Percentiles rank a stretch among this genome's conserved stretches.
These are phyloP conservation scores for Hydrangea macrophylla DNA, from an alignment of 148 eudicot species.

Conservation along the genomic window DNA sequence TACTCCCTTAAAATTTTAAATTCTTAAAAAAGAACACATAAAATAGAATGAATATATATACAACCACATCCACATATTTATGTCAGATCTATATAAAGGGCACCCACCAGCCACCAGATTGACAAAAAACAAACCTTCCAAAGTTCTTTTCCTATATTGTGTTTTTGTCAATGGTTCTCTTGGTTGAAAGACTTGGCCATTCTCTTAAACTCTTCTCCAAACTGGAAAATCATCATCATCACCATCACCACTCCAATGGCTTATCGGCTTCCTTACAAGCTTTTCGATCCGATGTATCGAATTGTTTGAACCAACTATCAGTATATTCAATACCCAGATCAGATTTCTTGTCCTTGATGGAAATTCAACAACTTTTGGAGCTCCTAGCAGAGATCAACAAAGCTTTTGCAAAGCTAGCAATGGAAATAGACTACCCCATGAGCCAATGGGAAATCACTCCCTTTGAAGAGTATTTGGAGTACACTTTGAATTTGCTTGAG, in stretches of 20 bases:
- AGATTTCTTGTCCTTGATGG: constrained; percentile 29
- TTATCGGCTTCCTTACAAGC: constrained; percentile 28
- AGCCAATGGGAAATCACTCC: constrained; percentile 41
- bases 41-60: too few relatives aligned
- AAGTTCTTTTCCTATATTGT: not conserved
- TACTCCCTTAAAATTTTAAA: too few relatives aligned
- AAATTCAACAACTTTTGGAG: constrained; percentile 35
- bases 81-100: not conserved
- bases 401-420: constrained; percentile 51
- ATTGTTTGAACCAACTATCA: constrained; percentile 22
- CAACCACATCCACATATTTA: not conserved
- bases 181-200: constrained; percentile 29
- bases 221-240: constrained; percentile 33
- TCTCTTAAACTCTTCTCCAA: constrained; percentile 23
- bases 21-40: too few relatives aligned
- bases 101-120: not conserved
- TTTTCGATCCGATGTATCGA: constrained; percentile 34
- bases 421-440: constrained; percentile 56
- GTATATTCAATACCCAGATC: constrained; percentile 24
- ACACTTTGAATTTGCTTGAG: constrained; percentile 49
- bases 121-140: constrained; percentile 9
- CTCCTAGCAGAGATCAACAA: constrained; percentile 34
- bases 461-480: constrained; percentile 43
- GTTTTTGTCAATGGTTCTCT: constrained; percentile 37
- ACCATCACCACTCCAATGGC: constrained; percentile 12